phyloP scores from a whole-genome alignment of 345 rosid species.

The Raphanus sativus region DNA sequence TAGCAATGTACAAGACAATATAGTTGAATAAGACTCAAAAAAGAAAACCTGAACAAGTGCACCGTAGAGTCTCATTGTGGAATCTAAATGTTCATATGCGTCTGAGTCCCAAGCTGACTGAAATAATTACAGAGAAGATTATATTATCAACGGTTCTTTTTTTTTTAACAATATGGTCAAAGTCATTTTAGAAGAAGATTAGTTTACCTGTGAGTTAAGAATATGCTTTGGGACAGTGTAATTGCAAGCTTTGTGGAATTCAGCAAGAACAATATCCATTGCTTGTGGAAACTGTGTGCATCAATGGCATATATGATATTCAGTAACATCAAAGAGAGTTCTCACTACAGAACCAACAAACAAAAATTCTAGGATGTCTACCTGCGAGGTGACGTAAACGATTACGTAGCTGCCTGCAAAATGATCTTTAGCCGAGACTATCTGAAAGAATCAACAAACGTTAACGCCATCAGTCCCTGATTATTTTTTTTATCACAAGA shows the following conservation, averaged over 20 bases:
- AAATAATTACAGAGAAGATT: not conserved
- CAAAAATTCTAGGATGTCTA: constrained; percentile 19
- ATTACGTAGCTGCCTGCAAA: constrained; percentile 75
- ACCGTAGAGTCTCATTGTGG: constrained; percentile 80
- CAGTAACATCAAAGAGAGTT: not conserved
- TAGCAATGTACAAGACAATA: not conserved
- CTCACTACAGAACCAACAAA: not conserved
- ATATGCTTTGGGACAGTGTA: constrained; percentile 91
- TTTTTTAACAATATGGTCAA: not conserved
- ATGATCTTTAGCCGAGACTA: constrained; percentile 61
- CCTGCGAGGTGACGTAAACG: constrained; percentile 77
- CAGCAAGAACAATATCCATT: constrained; percentile 87
- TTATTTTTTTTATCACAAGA: not conserved
- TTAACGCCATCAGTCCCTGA: not conserved
- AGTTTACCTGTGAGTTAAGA: constrained; percentile 61
- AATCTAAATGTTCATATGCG: constrained; percentile 60
- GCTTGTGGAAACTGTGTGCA: constrained; percentile 65
- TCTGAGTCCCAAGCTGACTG: constrained; percentile 73
- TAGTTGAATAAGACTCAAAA: not conserved
- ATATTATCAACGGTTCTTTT: not conserved
- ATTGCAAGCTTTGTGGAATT: constrained; percentile 80
- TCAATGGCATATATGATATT: constrained; percentile 11
- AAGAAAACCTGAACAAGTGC: constrained; percentile 80
- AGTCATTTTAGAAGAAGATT: not conserved
- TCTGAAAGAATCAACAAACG: constrained; percentile 47